Evolutionary conservation across 78 protist species (phyloP).

Genomic region (Dictyostelium capitatum): DNA sequence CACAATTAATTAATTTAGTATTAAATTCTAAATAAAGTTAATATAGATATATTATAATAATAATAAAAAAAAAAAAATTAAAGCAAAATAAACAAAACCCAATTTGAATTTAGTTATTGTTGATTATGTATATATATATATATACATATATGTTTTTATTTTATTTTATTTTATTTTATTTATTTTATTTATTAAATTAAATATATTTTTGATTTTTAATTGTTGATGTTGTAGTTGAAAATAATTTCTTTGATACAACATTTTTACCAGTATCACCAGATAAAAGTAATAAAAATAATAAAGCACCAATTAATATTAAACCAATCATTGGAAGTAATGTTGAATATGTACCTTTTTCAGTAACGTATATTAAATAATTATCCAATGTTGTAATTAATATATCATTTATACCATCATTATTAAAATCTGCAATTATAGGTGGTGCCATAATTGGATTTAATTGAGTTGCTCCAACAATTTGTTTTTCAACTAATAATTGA

Average conservation of each 20-base stretch:
- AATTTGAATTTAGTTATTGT: too few relatives aligned
- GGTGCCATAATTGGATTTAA: conserved; percentile 49
- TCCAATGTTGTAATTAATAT: conserved; percentile 40
- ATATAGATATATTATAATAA: too few relatives aligned
- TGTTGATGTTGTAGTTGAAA: too few relatives aligned
- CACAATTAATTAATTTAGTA: too few relatives aligned
- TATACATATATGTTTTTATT: too few relatives aligned
- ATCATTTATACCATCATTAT: conserved; percentile 81
- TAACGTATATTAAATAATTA: conserved; percentile 14
- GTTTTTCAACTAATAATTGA: conserved; percentile 1
- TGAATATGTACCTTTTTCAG: conserved; percentile 15
- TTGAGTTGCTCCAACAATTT: background rate
- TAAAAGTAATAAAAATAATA: conserved; percentile 11
- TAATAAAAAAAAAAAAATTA: too few relatives aligned
- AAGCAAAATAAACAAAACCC: too few relatives aligned
- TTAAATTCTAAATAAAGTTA: too few relatives aligned
- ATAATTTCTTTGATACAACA: background rate
- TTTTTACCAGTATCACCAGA: conserved; percentile 11
- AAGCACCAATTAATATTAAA: background rate
- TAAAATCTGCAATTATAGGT: conserved; percentile 74
- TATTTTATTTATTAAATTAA: too few relatives aligned
- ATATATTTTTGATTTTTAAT: too few relatives aligned
- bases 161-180: too few relatives aligned
- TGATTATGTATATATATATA: too few relatives aligned
- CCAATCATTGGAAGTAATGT: conserved; percentile 26